phyloP scores from a whole-genome alignment of 371 early-diverging fungal species.

The Mortierella sp. region DNA sequence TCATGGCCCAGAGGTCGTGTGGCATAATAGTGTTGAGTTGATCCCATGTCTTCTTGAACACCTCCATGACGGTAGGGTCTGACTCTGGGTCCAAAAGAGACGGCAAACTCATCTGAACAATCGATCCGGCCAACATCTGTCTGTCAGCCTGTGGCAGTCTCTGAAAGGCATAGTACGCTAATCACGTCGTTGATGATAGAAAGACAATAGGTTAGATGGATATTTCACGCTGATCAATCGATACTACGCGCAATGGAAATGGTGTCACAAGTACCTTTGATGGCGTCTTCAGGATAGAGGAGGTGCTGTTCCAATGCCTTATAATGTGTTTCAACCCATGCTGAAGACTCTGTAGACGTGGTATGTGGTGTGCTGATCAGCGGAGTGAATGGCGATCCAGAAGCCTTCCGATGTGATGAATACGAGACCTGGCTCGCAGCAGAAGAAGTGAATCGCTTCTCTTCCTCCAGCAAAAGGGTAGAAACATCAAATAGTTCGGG shows the following conservation, averaged over 20 bases:
- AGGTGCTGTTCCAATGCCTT: conserved; percentile 32
- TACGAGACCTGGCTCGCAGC: background rate
- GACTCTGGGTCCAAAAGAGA: conserved; percentile 42
- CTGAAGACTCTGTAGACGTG: background rate
- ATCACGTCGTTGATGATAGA: background rate
- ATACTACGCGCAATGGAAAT: too few relatives aligned
- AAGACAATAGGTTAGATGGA: background rate
- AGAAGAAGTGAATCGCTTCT: conserved; percentile 7
- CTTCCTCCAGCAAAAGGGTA: conserved; percentile 52
- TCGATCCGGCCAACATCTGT: conserved; percentile 26
- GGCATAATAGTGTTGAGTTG: conserved; percentile 54
- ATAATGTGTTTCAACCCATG: conserved; percentile 22
- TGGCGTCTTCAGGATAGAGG: conserved; percentile 34
- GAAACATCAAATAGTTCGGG: conserved; percentile 57
- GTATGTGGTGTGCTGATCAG: background rate
- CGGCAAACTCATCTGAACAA: conserved; percentile 41
- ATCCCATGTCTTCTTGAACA: conserved; percentile 57
- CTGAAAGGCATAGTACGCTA: conserved; percentile 51
- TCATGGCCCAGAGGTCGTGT: conserved; percentile 55
- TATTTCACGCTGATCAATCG: background rate
- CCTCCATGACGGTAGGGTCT: conserved; percentile 44
- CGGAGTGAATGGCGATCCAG: background rate
- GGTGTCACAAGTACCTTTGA: conserved; percentile 28
- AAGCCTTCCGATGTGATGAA: too few relatives aligned
- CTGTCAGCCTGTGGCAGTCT: conserved; percentile 32